Base-by-base conservation (phyloP, 1,284 basidiomycete species). In the Cryptococcus sp. region DNA sequence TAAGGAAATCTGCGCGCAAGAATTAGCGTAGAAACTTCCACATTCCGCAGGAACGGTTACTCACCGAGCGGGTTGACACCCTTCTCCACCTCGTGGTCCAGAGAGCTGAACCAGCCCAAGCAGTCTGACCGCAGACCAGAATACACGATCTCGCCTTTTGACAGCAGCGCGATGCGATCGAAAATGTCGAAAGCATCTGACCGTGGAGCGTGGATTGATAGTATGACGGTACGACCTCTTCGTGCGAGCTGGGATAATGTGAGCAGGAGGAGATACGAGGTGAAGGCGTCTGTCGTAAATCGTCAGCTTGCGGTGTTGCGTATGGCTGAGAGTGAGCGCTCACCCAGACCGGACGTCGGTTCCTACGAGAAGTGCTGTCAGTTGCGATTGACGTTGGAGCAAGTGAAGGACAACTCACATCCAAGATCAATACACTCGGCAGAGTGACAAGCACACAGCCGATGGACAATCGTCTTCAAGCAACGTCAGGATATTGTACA, bases 391-490 rank as follows among this genome's bases (percentile, higher is more conserved):
- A 10, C 13, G 2, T 35, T 35, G 31, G 10, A 35, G 31, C 31
- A 35, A 31, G 10, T 10, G 27, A 10, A 10, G 13, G 5, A 7
- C n/a, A 13, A 62, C 67, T 64, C 46, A 71, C 90, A 73, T 94
- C 91, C 23, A 93, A 81, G 25, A 93, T 85, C 47, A 93, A 77
- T 7, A 93, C 82, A 68, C 91, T 89, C 0, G 91, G 91, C 38
- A 85, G 81, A 0, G 88, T 87, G 53, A 93, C 87, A 23, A 93
- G 81, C 69, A 91, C 88, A 55, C 91, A 82, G 8, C 91, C 91
- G 59, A 94, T 93, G 54, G 86, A 88, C 17, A 94, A 86, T 45
- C 91, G 82, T 45, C 78, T 70, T 39, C 6, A 8, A 3, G 40
- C 47, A 19, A 54, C n/a, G 35, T 51, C 41, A 44, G 39, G 22